These are phyloP conservation scores for Tetraselmis chui DNA, from an alignment of 139 green algal species.

Conservation along the genomic window DNA sequence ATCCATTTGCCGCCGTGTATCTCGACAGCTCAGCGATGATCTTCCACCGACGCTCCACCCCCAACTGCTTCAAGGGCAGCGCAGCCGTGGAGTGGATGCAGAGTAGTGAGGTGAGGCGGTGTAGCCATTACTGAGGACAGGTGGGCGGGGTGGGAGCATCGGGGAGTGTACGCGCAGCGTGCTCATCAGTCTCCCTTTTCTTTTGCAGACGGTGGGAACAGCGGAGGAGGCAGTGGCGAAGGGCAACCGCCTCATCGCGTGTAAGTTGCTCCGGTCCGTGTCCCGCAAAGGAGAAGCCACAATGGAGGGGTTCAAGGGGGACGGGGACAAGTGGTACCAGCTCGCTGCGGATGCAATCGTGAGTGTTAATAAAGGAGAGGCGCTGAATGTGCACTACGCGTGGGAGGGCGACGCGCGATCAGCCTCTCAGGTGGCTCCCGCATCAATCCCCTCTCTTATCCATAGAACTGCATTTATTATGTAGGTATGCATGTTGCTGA, in stretches of 20 bases:
- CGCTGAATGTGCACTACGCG: conserved; percentile 48
- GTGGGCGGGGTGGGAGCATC: no score
- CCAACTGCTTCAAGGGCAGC: background rate
- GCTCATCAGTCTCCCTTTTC: no score
- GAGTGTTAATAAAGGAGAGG: conserved; percentile 15
- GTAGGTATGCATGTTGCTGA: no score
- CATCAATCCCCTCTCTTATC: no score
- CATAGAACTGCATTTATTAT: no score
- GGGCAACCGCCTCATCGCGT: background rate
- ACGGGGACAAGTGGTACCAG: background rate
- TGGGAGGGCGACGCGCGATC: conserved; percentile 47
- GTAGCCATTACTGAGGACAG: no score
- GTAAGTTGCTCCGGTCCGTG: background rate
- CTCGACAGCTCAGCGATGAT: no score
- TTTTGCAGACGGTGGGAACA: background rate
- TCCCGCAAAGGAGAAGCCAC: background rate
- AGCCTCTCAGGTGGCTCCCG: conserved; percentile 20
- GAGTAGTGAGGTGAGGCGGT: background rate
- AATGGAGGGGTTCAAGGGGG: background rate
- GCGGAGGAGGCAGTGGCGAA: background rate
- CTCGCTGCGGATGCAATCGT: background rate
- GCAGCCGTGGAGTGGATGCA: background rate
- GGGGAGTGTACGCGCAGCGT: no score
- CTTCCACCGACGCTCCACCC: no score
- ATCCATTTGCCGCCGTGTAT: no score